Evolutionary conservation across 352 stramenopile genomes (phyloP), one percentile per base, ranked within the genome.

Genomic region (Phytophthora citrophthora): DNA sequence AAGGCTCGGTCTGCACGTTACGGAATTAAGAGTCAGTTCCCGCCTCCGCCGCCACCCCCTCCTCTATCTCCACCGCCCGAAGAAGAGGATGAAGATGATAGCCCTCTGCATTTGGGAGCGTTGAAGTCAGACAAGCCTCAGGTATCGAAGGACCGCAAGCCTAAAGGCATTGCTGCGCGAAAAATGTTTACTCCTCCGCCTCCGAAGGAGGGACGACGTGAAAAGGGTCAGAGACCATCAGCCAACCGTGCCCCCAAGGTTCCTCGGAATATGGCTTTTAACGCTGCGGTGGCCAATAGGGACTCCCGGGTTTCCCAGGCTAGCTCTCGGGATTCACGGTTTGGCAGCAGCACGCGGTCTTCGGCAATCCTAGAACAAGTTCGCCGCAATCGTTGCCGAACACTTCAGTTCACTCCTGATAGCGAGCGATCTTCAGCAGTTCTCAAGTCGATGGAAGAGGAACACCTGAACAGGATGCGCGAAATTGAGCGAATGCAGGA

Each of bases 331-430:
- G 64, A 70, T 46, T 73, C 64, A 39, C 43, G 34, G 11, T 51
- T 77, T 26, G 49, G 62, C 3, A 76, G 51, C 13, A 77, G 51
- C n/a, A 77, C 60, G 6, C 76, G 72, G 43, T 62, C 64, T 20
- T 84, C 75, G 3, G 70, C 64, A 24, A 83, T 84, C 58, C 34
- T 84, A 31, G 74, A 70, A 20, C 64, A 79, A 70, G 56, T 87
- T 27, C 75, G 75, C 32, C 72, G 70, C 24, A 87, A 87, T 24
- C 77, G 77, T 16, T 72, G 65, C 24, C 64, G 61, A 15, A 81
- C 77, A 23, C 64, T 81, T 23, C 70, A 81, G 47, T 73, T 79
- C 15, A 65, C 69, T 1, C 63, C 72, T 26, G 72, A 79, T 44
- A 64, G 52, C 12, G 64, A 81, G 15, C 72, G 70, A 23, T 64